Evolutionary conservation across 1,139 yeast species (phyloP), one percentile per base, ranked within the genome.

Genomic region (Pichia sp.): DNA sequence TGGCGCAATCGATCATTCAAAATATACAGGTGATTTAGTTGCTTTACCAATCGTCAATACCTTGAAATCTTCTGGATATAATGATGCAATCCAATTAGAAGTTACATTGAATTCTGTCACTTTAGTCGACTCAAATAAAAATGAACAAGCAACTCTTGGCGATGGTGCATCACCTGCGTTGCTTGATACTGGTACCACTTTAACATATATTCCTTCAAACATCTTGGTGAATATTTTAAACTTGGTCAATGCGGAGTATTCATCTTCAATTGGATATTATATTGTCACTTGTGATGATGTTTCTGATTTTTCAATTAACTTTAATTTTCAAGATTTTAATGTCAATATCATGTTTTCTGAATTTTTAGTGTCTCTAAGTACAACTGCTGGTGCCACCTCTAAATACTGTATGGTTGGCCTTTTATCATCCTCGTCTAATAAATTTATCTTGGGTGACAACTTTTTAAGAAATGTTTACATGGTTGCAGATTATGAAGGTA

Each of bases 401-500:
- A 35, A 40, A 18, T 46, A 45, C 27, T 51, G 50, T 44, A 46
- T 45, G 43, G 44, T 51, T 38, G 54, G 54, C 11, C 22, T 71
- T 6, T 54, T 63, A 35, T 54, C 61, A 22, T 56, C 64, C 25
- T 63, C 61, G 25, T 65, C 61, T 30, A 57, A 56, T 30, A 48
- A 64, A 1, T 60, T 66, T 43, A 68, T 77, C 22, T 62, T 86
- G 13, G 96, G 96, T 43, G 95, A 85, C 64, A 75, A 80, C 37
- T 80, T 87, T 67, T 68, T 88, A 58, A 74, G 88, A 54, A 72
- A 77, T 46, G 88, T 87, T 9, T 88, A 88, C 62, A 77, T 82
- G 46, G 95, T 87, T 40, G 87, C 77, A 58, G 94, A 89, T 64
- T 68, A 87, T 54, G 89, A 84, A 30, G 77, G 76, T 53, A 66